These are phyloP conservation scores for Suhomyces xylopsoci DNA, from an alignment of 805 yeast species.

Conservation along the genomic window DNA sequence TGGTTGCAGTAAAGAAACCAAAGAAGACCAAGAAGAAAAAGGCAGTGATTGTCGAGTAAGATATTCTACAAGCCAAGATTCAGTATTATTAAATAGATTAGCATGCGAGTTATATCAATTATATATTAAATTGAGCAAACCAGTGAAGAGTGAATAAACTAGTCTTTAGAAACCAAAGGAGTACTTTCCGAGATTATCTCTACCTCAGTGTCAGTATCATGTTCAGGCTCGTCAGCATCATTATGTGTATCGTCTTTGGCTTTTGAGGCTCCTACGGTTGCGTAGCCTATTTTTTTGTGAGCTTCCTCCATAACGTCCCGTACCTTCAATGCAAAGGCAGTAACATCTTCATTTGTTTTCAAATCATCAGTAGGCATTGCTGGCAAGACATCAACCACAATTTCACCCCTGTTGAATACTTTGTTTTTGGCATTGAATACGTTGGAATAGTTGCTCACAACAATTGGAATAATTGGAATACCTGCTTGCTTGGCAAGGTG, in stretches of 20 bases:
- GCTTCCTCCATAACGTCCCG: constrained; percentile 54
- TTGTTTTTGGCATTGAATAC: constrained; percentile 59
- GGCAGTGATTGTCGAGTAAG: constrained; percentile 34
- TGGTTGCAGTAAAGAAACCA: constrained; percentile 33
- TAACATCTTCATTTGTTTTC: constrained; percentile 64
- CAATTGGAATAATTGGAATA: constrained; percentile 85
- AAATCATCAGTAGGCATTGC: constrained; percentile 73
- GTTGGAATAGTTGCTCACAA: constrained; percentile 80
- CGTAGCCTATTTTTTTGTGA: constrained; percentile 43
- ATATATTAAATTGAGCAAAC: not conserved
- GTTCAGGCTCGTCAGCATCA: constrained; percentile 1
- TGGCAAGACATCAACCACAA: constrained; percentile 73
- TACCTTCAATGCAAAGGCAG: constrained; percentile 53
- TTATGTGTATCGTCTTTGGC: not conserved
- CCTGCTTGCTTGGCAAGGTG: constrained; percentile 92
- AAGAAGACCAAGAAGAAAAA: constrained; percentile 38
- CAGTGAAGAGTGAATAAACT: not conserved
- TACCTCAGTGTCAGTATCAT: constrained; percentile 9
- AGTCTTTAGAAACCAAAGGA: constrained; percentile 18
- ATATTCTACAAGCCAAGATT: not conserved
- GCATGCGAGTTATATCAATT: not conserved
- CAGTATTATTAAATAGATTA: not conserved
- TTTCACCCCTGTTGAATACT: constrained; percentile 74
- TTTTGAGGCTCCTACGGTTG: constrained; percentile 14
- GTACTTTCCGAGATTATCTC: constrained; percentile 20